phyloP scores from a whole-genome alignment of 1,284 basidiomycete species.

The Ustilago curta region DNA sequence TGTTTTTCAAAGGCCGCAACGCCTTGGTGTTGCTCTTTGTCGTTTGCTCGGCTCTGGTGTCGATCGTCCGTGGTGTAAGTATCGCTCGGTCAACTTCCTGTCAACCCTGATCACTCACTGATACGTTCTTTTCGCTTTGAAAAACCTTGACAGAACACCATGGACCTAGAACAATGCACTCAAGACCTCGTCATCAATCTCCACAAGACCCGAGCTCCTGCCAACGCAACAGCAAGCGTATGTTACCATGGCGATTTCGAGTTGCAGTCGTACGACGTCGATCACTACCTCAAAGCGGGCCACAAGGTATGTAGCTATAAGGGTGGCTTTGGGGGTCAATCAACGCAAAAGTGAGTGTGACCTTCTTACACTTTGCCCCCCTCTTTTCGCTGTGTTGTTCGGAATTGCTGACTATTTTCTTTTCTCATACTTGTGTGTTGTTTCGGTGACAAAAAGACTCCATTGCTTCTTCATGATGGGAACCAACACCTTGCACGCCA shows the following conservation, averaged over 20 bases:
- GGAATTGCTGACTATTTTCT: too few species aligned
- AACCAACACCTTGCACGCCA: slow-evolving; percentile 3
- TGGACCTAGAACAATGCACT: not conserved
- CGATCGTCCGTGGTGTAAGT: not conserved
- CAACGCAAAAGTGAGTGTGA: too few species aligned
- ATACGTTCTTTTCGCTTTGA: too few species aligned
- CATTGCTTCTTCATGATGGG: slow-evolving; percentile 14
- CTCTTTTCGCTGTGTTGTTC: too few species aligned
- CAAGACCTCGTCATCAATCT: not conserved
- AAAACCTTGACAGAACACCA: too few species aligned
- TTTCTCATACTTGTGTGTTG: too few species aligned
- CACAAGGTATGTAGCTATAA: not conserved
- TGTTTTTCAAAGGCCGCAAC: not conserved
- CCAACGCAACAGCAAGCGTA: not conserved
- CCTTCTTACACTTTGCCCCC: too few species aligned
- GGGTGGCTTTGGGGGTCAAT: not conserved
- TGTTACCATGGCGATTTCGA: slow-evolving; percentile 4
- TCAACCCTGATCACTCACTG: too few species aligned
- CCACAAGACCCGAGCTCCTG: not conserved
- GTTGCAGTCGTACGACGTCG: not conserved
- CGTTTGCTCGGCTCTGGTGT: not conserved
- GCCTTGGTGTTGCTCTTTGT: not conserved
- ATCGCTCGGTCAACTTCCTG: too few species aligned
- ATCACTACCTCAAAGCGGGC: not conserved
- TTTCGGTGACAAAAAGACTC: too few species aligned